Conservation (phyloP, 805 yeast genomes). For the Crinitomyces ghanaensis region DNA sequence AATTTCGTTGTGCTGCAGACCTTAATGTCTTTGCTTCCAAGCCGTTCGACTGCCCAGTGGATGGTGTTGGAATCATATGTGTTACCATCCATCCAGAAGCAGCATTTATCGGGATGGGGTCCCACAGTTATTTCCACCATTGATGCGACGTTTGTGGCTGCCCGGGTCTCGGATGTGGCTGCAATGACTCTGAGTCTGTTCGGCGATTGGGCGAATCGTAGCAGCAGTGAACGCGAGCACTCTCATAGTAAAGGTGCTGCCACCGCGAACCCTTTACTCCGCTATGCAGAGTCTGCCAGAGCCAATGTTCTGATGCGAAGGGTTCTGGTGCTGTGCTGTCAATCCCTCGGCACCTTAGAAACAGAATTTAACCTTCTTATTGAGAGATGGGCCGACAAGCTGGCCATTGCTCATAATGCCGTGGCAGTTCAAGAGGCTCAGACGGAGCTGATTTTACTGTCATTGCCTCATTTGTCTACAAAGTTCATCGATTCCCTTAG, state of each 20-base stretch:
- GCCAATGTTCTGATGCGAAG: constrained; percentile 9
- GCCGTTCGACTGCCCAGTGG: constrained; percentile 11
- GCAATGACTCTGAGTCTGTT: not conserved
- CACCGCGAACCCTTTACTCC: constrained; percentile 5
- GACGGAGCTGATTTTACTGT: constrained; percentile 37
- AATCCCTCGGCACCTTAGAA: not conserved
- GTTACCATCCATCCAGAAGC: constrained; percentile 6
- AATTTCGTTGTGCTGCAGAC: constrained; percentile 17
- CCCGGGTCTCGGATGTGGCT: constrained; percentile 3
- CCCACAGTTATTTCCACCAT: constrained; percentile 4
- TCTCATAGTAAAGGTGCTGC: too few relatives aligned
- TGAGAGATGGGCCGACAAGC: constrained; percentile 29
- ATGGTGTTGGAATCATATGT: constrained; percentile 6
- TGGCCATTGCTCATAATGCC: constrained; percentile 31
- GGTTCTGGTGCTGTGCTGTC: constrained; percentile 13
- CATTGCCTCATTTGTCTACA: constrained; percentile 6
- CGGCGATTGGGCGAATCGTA: too few relatives aligned
- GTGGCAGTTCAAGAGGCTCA: constrained; percentile 34
- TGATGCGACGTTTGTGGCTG: constrained; percentile 11
- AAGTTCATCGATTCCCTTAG: constrained; percentile 2
- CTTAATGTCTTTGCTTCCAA: constrained; percentile 9
- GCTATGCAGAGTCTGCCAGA: constrained; percentile 2
- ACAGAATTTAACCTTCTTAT: constrained; percentile 11
- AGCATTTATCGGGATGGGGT: constrained; percentile 1
- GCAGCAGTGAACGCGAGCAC: too few relatives aligned